Evolutionary conservation across 306 rosid genomes (phyloP), one percentile per base, ranked within the genome.

Genomic region (Neltuma alba): DNA sequence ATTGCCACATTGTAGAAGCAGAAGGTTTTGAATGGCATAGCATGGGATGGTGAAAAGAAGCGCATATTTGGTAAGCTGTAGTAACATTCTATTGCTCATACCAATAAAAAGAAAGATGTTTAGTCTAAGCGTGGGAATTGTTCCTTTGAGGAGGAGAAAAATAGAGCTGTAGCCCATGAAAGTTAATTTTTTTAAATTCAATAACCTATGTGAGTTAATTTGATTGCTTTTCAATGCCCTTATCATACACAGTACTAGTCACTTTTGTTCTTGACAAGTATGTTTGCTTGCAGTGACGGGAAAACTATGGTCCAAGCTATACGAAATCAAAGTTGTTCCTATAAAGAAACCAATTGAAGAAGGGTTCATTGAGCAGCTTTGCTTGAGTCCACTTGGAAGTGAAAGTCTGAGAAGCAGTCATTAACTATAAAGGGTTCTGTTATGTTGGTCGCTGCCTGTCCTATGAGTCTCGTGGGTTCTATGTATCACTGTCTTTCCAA

Each of bases 21-120:
- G 72, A 92, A 91, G 80, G 92, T 89, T 80, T 83, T 94, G 78
- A 94, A 94, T 69, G 98, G 98, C 85, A 94, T 94, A 85, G 98
- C 98, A 60, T 94, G 97, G 97, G 98, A 94, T 74, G 48, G 73
- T 13, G 58, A 66, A 64, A 77, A 73, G 67, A 64, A 88, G 36
- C 90, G 97, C 21, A 76, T 94, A 65, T 91, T 91, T 62, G 98
- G 98, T 94, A 83, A 85, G 94, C 60, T 55, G 16, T 1, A 33
- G n/a, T 33, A 25, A 5, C 34, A 27, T 58, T 58, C 12, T 5
- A 27, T 27, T 58, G 36, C 34, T 25, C 64, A 27, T 10, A 11
- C 15, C 25, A 47, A 36, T 5, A 42, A 38, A 18, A 15, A 18
- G 11, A 50, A 50, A 50, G 12, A 50, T 20, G 66, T 33, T 9